These are phyloP conservation scores for Pleurotus citrinopileatus DNA, from an alignment of 768 basidiomycete genomes.

Conservation along the genomic window DNA sequence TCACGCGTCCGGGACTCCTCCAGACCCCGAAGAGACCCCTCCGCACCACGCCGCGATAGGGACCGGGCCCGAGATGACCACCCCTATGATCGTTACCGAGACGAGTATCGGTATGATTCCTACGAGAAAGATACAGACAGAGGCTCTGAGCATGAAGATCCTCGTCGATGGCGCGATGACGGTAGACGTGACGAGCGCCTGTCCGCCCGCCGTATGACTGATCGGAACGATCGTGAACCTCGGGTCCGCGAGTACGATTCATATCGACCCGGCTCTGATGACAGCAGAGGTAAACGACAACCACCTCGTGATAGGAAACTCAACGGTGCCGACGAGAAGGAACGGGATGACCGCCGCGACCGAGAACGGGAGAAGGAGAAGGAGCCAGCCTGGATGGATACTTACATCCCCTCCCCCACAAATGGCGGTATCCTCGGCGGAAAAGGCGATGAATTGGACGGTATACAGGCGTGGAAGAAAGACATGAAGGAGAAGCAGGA, in stretches of 20 bases:
- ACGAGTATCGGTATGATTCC: background rate
- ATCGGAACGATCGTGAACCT: conserved; percentile 34
- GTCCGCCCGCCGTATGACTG: conserved; percentile 49
- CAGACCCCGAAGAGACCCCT: conserved; percentile 55
- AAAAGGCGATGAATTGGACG: conserved; percentile 71
- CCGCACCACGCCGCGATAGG: conserved; percentile 36
- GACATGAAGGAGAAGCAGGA: conserved; percentile 72
- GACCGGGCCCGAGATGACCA: conserved; percentile 29
- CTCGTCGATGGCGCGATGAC: conserved; percentile 79
- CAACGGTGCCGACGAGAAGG: conserved; percentile 41
- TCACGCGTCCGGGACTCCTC: conserved; percentile 67
- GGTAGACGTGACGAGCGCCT: conserved; percentile 78
- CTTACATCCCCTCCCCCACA: conserved; percentile 65
- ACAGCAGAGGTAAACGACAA: background rate
- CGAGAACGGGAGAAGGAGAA: conserved; percentile 71
- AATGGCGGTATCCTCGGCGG: conserved; percentile 63
- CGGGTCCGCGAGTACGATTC: conserved; percentile 31
- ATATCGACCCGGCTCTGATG: conserved; percentile 1
- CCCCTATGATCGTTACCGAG: background rate
- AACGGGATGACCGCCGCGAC: conserved; percentile 45
- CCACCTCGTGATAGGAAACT: conserved; percentile 39
- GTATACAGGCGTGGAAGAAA: conserved; percentile 87
- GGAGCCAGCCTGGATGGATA: conserved; percentile 93
- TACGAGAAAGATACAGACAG: conserved; percentile 30
- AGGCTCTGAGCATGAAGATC: conserved; percentile 59